A percentile compares a stretch with the other conserved stretches of the same genome.
These are phyloP conservation scores for Debaryomyces prosopidis DNA, from an alignment of 805 yeast species.

Conservation along the genomic window DNA sequence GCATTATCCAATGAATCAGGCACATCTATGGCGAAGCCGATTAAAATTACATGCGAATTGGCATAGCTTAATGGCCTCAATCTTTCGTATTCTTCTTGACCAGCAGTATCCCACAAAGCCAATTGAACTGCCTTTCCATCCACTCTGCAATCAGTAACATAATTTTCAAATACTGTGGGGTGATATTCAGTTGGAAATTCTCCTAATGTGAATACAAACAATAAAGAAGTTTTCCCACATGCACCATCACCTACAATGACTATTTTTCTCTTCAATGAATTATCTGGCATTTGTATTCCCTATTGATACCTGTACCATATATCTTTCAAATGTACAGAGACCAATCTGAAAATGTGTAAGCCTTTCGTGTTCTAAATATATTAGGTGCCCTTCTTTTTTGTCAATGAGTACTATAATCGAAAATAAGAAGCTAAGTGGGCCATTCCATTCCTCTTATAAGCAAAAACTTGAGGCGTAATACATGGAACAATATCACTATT, in stretches of 20 bases:
- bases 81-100: constrained; percentile 93
- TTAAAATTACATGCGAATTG: constrained; percentile 80
- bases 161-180: constrained; percentile 93
- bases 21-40: constrained; percentile 82
- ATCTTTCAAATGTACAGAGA: no score
- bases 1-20: constrained; percentile 87
- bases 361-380: no score
- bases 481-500: no score
- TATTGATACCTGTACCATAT: not conserved
- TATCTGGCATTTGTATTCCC: constrained; percentile 2
- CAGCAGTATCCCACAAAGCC: constrained; percentile 95
- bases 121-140: constrained; percentile 90
- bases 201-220: constrained; percentile 90
- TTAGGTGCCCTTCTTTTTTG: no score
- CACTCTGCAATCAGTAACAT: constrained; percentile 90
- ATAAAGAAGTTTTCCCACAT: constrained; percentile 86
- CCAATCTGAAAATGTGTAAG: no score
- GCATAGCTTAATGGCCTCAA: constrained; percentile 85
- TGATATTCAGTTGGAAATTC: constrained; percentile 91
- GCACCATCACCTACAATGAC: constrained; percentile 96
- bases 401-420: no score
- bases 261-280: constrained; percentile 53
- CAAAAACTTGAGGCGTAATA: no score
- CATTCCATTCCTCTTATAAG: no score
- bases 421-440: no score